Evolutionary conservation across 495 filamentous ascomycete species (phyloP).

Genomic region (Beverwykella pulmonaria): DNA sequence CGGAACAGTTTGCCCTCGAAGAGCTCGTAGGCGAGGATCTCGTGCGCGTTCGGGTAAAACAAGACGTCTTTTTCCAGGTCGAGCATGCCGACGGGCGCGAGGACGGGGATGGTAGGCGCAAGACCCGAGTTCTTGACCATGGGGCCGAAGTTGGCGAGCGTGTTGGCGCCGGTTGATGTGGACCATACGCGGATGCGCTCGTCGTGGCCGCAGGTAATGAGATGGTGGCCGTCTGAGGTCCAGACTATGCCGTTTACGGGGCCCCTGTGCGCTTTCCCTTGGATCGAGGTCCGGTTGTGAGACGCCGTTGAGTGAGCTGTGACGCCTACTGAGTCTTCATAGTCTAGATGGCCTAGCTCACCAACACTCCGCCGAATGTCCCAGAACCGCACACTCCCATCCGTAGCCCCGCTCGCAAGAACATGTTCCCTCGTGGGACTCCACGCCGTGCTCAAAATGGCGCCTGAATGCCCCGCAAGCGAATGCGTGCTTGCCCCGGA

Average conservation of each 20-base stretch:
- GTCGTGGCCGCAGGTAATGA: conserved; percentile 82
- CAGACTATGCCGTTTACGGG: conserved; percentile 81
- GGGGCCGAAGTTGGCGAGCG: conserved; percentile 79
- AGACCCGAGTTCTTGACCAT: conserved; percentile 71
- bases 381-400: conserved; percentile 81
- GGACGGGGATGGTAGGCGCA: conserved; percentile 62
- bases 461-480: conserved; percentile 71
- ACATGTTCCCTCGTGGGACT: conserved; percentile 75
- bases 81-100: conserved; percentile 58
- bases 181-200: conserved; percentile 83
- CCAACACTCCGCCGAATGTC: conserved; percentile 76
- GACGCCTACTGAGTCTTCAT: conserved; percentile 74
- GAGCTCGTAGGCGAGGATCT: conserved; percentile 75
- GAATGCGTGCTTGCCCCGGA: conserved; percentile 77
- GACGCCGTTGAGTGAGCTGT: conserved; percentile 52
- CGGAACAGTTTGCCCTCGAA: conserved; percentile 74
- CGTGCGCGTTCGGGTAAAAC: conserved; percentile 74
- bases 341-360: conserved; percentile 73
- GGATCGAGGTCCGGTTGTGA: conserved; percentile 51
- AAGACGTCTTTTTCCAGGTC: conserved; percentile 62
- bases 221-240: conserved; percentile 72
- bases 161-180: conserved; percentile 75
- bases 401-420: conserved; percentile 73
- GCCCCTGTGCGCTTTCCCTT: conserved; percentile 70
- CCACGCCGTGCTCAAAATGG: conserved; percentile 76